phyloP scores from a whole-genome alignment of 2,329 filamentous ascomycete genomes.

The Botryosphaeria dothidea region DNA sequence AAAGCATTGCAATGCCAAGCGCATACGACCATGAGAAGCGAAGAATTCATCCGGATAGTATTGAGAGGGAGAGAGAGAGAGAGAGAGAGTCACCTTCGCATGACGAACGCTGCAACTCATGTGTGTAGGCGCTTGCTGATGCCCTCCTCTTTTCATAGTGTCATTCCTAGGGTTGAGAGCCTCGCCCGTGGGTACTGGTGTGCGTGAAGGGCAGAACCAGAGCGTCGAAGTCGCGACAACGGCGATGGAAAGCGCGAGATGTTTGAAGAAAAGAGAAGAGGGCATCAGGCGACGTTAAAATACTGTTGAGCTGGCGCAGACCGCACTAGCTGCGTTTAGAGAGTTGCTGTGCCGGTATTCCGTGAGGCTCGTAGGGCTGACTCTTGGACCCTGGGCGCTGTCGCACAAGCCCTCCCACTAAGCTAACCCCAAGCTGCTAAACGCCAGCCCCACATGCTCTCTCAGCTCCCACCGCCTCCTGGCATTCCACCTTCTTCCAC shows the following conservation, averaged over 20 bases:
- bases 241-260: neutral
- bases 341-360: slow-evolving; percentile 14
- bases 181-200: neutral
- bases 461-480: neutral
- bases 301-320: slow-evolving; percentile 8
- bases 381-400: neutral
- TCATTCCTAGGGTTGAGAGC: neutral
- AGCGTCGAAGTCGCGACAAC: neutral
- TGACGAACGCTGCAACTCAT: too few relatives aligned
- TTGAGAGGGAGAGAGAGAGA: too few relatives aligned
- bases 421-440: neutral
- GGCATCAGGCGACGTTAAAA: slow-evolving; percentile 6
- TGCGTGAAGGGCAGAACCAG: neutral
- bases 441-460: neutral
- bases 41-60: too few relatives aligned
- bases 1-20: too few relatives aligned
- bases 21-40: too few relatives aligned
- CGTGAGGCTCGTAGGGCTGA: slow-evolving; percentile 17
- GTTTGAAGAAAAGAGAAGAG: neutral
- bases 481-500: neutral
- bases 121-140: too few relatives aligned
- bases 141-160: too few relatives aligned
- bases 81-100: too few relatives aligned
- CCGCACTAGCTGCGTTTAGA: slow-evolving; percentile 14
- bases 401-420: neutral